Conservation (phyloP, 345 rosid species). For the Eutrema heterophyllum region DNA sequence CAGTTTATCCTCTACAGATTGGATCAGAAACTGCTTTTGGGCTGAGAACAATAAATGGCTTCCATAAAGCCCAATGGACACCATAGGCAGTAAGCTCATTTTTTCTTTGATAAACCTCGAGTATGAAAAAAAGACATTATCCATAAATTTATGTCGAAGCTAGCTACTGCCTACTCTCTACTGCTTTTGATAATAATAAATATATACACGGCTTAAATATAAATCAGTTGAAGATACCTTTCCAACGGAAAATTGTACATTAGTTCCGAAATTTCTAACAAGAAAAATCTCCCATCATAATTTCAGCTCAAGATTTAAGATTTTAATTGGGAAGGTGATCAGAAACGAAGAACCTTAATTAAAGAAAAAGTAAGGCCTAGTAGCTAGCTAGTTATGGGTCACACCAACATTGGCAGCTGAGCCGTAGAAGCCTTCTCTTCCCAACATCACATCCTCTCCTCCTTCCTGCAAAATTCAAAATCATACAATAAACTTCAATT, state of each 20-base stretch:
- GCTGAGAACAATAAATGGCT: neutral
- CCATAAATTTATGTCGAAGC: neutral
- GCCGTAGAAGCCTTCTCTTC: conserved; percentile 71
- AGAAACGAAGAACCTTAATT: neutral
- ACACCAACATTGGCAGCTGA: conserved; percentile 66
- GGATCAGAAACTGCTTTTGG: too few relatives aligned
- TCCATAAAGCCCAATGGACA: neutral
- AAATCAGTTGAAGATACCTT: neutral
- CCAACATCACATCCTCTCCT: conserved; percentile 55
- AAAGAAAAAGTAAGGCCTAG: neutral
- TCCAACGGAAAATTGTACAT: neutral
- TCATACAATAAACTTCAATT: neutral
- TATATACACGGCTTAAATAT: neutral
- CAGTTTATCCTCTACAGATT: too few relatives aligned
- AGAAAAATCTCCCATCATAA: neutral
- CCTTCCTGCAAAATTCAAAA: conserved; percentile 53
- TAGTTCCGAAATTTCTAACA: neutral
- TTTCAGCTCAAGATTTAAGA: neutral
- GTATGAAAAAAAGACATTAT: too few relatives aligned
- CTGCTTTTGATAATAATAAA: neutral
- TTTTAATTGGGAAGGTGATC: neutral
- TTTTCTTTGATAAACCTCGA: neutral
- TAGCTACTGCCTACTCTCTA: neutral
- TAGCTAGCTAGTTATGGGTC: conserved; percentile 38
- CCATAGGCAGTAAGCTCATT: neutral